Conservation (phyloP, 371 early-diverging fungal species). For the Catenaria anguillulae region DNA sequence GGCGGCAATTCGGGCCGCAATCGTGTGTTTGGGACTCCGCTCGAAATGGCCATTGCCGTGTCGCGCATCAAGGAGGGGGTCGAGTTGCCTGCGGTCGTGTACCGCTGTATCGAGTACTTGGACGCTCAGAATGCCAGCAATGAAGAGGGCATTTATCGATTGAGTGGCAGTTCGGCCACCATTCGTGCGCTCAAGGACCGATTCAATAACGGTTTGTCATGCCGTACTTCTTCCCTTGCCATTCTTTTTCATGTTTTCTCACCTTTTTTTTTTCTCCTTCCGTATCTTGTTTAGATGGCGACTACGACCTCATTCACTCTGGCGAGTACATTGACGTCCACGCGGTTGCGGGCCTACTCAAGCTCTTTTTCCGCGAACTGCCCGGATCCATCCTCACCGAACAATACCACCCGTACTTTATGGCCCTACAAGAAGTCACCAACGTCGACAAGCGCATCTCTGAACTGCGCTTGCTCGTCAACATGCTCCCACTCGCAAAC, state of each 20-base stretch:
- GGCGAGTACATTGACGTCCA: constrained; percentile 65
- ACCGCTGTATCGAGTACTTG: constrained; percentile 86
- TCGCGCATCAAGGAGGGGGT: constrained; percentile 48
- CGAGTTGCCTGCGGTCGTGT: constrained; percentile 77
- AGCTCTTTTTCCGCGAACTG: constrained; percentile 79
- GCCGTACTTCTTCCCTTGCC: no score
- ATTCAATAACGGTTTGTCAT: constrained; percentile 65
- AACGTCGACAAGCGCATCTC: constrained; percentile 45
- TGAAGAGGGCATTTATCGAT: constrained; percentile 93
- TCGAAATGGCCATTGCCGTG: constrained; percentile 46
- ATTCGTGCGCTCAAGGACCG: constrained; percentile 56
- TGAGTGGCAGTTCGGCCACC: constrained; percentile 58
- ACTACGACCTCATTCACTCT: constrained; percentile 36
- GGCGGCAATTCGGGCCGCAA: no score
- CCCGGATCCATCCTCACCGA: constrained; percentile 70
- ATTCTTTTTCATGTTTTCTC: no score
- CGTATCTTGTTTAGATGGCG: no score
- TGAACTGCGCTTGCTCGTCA: constrained; percentile 61
- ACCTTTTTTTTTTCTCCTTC: no score
- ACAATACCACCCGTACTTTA: constrained; percentile 58
- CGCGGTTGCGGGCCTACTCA: constrained; percentile 78
- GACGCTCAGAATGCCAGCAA: constrained; percentile 58
- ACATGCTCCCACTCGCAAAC: constrained; percentile 63
- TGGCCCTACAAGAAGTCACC: constrained; percentile 24
- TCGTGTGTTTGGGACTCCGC: constrained; percentile 54